phyloP scores from a whole-genome alignment of 1,284 basidiomycete species.

The Sparassis latifolia region DNA sequence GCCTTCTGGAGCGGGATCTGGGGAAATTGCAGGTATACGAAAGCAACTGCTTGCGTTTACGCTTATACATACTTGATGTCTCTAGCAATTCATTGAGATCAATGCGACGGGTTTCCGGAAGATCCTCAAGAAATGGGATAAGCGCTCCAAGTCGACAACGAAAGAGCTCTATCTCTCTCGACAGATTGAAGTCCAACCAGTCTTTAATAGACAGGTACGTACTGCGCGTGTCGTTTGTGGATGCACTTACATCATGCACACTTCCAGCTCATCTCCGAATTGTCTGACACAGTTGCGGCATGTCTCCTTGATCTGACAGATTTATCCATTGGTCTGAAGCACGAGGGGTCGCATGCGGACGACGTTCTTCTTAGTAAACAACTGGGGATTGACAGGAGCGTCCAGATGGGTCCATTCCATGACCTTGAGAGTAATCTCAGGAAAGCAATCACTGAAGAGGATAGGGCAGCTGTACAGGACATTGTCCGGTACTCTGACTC shows the following conservation, averaged over 20 bases:
- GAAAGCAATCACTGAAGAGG: constrained; percentile 62
- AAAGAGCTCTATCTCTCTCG: constrained; percentile 96
- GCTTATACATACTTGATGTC: background rate
- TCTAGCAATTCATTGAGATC: constrained; percentile 94
- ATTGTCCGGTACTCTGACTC: constrained; percentile 70
- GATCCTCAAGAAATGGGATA: constrained; percentile 99
- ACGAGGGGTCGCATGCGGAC: constrained; percentile 49
- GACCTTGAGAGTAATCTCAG: constrained; percentile 85
- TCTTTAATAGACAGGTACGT: constrained; percentile 88
- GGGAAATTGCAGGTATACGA: constrained; percentile 82
- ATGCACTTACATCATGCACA: background rate
- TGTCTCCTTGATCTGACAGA: constrained; percentile 92
- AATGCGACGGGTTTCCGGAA: constrained; percentile 98
- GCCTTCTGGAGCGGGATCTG: constrained; percentile 92
- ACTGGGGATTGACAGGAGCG: constrained; percentile 55
- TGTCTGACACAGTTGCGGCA: constrained; percentile 91
- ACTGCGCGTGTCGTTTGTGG: background rate
- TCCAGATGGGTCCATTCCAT: constrained; percentile 67
- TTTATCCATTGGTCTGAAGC: constrained; percentile 65
- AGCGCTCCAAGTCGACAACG: constrained; percentile 88
- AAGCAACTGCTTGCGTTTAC: background rate
- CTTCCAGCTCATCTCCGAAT: constrained; percentile 81
- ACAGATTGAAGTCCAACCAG: constrained; percentile 97
- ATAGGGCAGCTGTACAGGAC: constrained; percentile 57
- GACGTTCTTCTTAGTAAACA: constrained; percentile 64